Base-by-base conservation (phyloP, 495 filamentous ascomycete species). In the Penicillium manginii region DNA sequence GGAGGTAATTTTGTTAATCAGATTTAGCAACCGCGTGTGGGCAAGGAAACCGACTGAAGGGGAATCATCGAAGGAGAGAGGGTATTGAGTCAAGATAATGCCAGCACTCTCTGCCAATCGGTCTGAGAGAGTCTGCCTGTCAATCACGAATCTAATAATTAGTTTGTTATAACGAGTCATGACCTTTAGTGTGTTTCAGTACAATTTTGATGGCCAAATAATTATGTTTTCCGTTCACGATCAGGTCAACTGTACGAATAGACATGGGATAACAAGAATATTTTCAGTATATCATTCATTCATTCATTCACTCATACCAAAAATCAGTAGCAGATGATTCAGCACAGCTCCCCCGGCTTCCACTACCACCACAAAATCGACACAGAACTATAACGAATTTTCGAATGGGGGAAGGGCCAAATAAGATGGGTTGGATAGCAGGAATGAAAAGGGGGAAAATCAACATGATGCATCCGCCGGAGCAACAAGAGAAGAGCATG, bases 261-360 rank as follows among this genome's bases (percentile, higher is more conserved):
- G 26, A 29, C 26, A 29, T 8, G 23, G 23, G 23, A 26, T 3
- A 26, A 5, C 23, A 26, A 26, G 23, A 1, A 47, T 5, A 14
- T 22, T 47, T 59, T 40, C 47, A 46, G 65, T 63, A 55, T 65
- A 59, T 71, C 45, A 57, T 72, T 75, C 73, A 66, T 78, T 75
- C 67, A 73, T 70, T 75, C 73, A 65, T 76, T 74, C 64, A 73
- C 72, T 77, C 74, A 56, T 77, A 64, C 65, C 67, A 67, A 61
- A 69, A 58, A 8, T 56, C 19, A 57, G 59, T 49, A 55, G 46
- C 39, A 64, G 29, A 54, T 59, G 40, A 55, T 50, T 21, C 51
- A 57, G 14, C 7, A 8, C 3, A 29, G 26, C 26, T 29, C 40
- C 18, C 29, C 10, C 15, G 3, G 32, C 47, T 14, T 52, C 39